Evolutionary conservation across 164 flowering plant species (phyloP), one percentile per base, ranked within the genome.

Genomic region (Stephania yunnanensis): DNA sequence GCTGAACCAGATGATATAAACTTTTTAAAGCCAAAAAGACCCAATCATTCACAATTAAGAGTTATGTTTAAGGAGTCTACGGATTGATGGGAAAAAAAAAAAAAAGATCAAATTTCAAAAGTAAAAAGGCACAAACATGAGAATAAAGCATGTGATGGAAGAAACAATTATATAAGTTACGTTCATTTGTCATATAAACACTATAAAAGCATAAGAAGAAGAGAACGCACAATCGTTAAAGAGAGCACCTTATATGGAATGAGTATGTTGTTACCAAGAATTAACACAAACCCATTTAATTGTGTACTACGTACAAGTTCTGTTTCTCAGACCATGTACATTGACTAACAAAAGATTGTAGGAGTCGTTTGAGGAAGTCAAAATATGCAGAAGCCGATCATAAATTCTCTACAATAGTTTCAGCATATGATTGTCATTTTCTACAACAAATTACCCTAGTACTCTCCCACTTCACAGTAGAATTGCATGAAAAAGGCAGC

Each of bases 401-500:
- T 5, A 58, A 58, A 4, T 58, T 58, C 20, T 15, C 20, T 15
- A 58, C 17, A 58, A 22, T 58, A 19, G 4, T 58, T 58, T 58
- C 19, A 58, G 64, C 64, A 58, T 15, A 58, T 58, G 10, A 50
- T 50, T 7, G 15, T 2, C 6, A 58, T 58, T 58, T 53, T 15
- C 55, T 58, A 58, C 20, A 58, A n/a, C 20, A 58, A 15, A 22
- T 68, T 36, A 50, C 70, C 70, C 71, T 75, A 61, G 70, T 67
- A 75, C 15, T 12, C 20, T 68, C 69, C 70, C 58, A 75, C 66
- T 20, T 52, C 71, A 25, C 6, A 68, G 6, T 53, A 17, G 50
- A 75, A 69, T 36, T 68, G 31, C 50, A 75, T 68, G 72, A 30
- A 68, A 20, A 77, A 81, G 66, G 69, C 78, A 82, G 67, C 80